These are phyloP conservation scores for Fusarium goolgardi DNA, from an alignment of 2,329 filamentous ascomycete species.

Conservation along the genomic window DNA sequence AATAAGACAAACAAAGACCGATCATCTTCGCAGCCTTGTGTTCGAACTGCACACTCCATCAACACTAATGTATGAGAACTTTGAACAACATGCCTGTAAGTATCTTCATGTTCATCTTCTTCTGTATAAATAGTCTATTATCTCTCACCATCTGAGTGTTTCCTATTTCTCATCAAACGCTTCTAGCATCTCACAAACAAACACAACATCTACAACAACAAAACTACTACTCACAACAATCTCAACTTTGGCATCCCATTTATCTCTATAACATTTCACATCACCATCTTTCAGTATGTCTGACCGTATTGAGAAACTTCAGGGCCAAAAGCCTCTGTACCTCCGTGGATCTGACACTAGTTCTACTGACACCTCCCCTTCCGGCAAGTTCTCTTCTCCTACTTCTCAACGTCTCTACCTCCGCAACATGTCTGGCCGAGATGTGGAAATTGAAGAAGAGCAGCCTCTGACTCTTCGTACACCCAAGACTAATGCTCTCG, in stretches of 20 bases:
- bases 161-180: neutral
- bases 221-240: neutral
- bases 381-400: neutral
- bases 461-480: neutral
- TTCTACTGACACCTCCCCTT: too few relatives aligned
- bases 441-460: neutral
- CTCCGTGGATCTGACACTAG: neutral
- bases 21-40: neutral
- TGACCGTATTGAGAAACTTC: neutral
- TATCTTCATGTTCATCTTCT: neutral
- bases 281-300: slow-evolving; percentile 1
- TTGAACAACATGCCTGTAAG: neutral
- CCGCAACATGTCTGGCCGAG: neutral
- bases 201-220: neutral
- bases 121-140: neutral
- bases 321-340: neutral
- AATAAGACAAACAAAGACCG: neutral
- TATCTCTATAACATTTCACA: neutral
- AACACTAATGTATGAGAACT: neutral
- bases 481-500: too few relatives aligned
- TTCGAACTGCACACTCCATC: neutral
- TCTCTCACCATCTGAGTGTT: neutral
- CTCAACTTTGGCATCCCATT: neutral
- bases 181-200: neutral
- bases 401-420: neutral